Evolutionary conservation across 176 grass and related monocot genomes (phyloP).

Genomic region (Guadua angustifolia): DNA sequence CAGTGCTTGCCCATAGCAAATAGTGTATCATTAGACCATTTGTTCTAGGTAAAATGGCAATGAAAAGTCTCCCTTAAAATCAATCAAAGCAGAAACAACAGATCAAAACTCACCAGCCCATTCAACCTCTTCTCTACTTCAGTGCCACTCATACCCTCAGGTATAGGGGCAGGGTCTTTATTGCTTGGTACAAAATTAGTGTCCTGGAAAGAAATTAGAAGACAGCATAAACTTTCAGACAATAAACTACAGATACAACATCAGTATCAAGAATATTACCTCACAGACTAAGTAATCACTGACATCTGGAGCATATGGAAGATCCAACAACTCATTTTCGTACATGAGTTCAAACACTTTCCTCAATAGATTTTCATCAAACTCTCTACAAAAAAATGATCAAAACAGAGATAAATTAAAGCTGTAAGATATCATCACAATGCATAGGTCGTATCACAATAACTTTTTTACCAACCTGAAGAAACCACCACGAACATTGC

Average conservation of each 20-base stretch:
- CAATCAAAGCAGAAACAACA: slow-evolving; percentile 19
- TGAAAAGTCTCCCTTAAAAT: not conserved
- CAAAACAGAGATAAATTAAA: slow-evolving; percentile 20
- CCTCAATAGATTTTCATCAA: slow-evolving; percentile 80
- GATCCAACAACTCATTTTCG: slow-evolving; percentile 86
- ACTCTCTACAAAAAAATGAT: slow-evolving; percentile 60
- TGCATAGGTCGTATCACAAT: not conserved
- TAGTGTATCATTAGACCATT: slow-evolving; percentile 17
- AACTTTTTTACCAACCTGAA: slow-evolving; percentile 70
- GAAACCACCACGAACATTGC: slow-evolving; percentile 95
- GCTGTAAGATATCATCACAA: slow-evolving; percentile 31
- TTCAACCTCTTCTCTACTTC: slow-evolving; percentile 79
- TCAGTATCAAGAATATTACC: slow-evolving; percentile 47
- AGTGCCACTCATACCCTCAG: slow-evolving; percentile 78
- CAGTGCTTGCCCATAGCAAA: slow-evolving; percentile 22
- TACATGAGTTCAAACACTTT: slow-evolving; percentile 82
- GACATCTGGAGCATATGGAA: slow-evolving; percentile 93
- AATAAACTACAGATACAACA: slow-evolving; percentile 31
- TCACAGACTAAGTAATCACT: slow-evolving; percentile 82
- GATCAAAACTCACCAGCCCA: slow-evolving; percentile 48
- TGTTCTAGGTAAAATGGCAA: slow-evolving; percentile 1
- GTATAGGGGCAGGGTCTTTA: slow-evolving; percentile 71
- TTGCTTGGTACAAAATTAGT: slow-evolving; percentile 53
- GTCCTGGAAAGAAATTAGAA: slow-evolving; percentile 57
- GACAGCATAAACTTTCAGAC: slow-evolving; percentile 36